Conservation (phyloP, 257 asterid species). For the Marsdenia floribunda region DNA sequence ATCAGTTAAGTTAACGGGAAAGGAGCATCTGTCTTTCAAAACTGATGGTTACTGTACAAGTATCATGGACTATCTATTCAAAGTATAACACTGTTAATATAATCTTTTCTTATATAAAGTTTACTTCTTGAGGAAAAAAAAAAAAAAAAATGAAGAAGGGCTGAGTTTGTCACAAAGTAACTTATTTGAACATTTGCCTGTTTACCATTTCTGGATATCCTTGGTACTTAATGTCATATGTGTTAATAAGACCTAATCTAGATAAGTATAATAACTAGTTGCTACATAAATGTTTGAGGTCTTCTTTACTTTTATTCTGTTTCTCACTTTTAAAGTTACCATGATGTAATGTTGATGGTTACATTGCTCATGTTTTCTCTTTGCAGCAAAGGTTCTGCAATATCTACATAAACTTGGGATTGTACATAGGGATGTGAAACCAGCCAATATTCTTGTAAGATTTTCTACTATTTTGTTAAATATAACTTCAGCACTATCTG, state of each 20-base stretch:
- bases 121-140: not conserved
- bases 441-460: slow-evolving; percentile 95
- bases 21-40: not conserved
- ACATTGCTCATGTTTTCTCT: slow-evolving; percentile 28
- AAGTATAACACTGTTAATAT: not conserved
- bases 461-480: slow-evolving; percentile 20
- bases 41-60: not conserved
- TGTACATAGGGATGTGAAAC: slow-evolving; percentile 97
- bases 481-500: not conserved
- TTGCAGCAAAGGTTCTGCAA: slow-evolving; percentile 81
- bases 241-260: not conserved
- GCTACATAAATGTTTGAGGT: not conserved
- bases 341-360: slow-evolving; percentile 3
- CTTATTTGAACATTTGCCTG: not conserved
- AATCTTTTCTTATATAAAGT: not conserved
- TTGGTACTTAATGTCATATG: not conserved
- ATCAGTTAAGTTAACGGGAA: not conserved
- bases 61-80: not conserved
- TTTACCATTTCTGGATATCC: not conserved
- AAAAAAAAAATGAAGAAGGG: not conserved
- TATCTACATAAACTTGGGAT: slow-evolving; percentile 90
- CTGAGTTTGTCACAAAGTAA: not conserved
- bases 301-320: not conserved
- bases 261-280: not conserved
- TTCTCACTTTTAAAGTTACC: not conserved